Conservation (phyloP, 345 rosid species). For the sweet orange (Citrus sinensis) region DNA sequence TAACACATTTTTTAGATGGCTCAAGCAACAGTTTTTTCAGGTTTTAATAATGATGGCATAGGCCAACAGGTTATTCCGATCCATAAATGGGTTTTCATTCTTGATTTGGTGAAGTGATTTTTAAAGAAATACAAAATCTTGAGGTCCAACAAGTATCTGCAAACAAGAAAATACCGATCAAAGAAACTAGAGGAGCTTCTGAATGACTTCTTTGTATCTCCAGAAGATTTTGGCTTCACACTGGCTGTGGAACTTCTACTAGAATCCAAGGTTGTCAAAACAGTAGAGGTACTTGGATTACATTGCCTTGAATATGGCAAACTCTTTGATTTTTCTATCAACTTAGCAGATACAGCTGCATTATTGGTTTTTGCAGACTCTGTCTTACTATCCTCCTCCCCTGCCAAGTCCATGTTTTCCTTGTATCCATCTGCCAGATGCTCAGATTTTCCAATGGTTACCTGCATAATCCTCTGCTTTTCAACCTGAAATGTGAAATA, state of each 20-base stretch:
- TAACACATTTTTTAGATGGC: neutral
- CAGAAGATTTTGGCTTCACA: constrained; percentile 28
- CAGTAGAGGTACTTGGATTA: constrained; percentile 26
- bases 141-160: neutral
- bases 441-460: constrained; percentile 45
- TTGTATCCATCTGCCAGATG: constrained; percentile 31
- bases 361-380: constrained; percentile 12
- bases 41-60: neutral
- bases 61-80: neutral
- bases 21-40: neutral
- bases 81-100: neutral
- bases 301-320: constrained; percentile 25
- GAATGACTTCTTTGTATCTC: constrained; percentile 44
- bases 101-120: neutral
- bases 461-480: constrained; percentile 78
- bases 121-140: constrained; percentile 3
- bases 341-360: constrained; percentile 10
- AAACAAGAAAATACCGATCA: constrained; percentile 54
- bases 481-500: constrained; percentile 58
- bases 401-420: constrained; percentile 25
- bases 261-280: constrained; percentile 29
- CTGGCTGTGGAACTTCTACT: constrained; percentile 24
- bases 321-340: constrained; percentile 19
- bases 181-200: constrained; percentile 51
- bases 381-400: constrained; percentile 14